A percentile compares a stretch with the other conserved stretches of the same genome.
Evolutionary conservation across 176 grass and related monocot species (phyloP).

Genomic region (Oryza meyeriana): DNA sequence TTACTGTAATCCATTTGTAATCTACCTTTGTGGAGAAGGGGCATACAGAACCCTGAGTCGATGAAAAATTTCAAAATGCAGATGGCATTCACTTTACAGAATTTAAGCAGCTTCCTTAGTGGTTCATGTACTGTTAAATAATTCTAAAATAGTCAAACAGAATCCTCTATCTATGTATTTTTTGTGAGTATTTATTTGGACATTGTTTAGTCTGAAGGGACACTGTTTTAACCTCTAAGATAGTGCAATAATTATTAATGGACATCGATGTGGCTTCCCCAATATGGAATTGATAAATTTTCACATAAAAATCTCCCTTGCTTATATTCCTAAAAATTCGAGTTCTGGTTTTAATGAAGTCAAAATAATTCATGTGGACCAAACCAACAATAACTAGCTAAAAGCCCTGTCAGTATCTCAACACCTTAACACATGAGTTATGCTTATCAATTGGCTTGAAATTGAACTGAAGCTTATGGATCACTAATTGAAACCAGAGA

Average conservation of each 20-base stretch:
- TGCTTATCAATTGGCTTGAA: too few species aligned
- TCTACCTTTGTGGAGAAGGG: not conserved
- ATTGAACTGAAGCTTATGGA: not conserved
- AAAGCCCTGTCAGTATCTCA: too few species aligned
- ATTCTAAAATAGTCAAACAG: not conserved
- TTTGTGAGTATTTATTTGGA: not conserved
- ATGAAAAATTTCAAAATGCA: not conserved
- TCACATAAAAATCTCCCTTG: not conserved
- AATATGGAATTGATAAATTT: not conserved
- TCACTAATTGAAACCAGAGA: not conserved
- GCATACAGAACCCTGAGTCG: not conserved
- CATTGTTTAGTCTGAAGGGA: not conserved
- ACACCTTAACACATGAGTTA: too few species aligned
- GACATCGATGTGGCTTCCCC: not conserved
- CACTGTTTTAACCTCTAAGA: not conserved
- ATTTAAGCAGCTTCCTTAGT: not conserved
- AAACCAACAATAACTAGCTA: too few species aligned
- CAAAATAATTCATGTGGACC: not conserved
- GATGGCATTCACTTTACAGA: not conserved
- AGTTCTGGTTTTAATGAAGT: not conserved
- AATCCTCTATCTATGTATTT: not conserved
- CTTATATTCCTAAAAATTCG: not conserved
- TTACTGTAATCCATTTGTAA: too few species aligned
- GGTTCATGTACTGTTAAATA: not conserved
- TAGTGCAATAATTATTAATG: conserved; percentile 4